Base-by-base conservation (phyloP, 805 yeast species). In the Vanderwaltozyma yarrowii region DNA sequence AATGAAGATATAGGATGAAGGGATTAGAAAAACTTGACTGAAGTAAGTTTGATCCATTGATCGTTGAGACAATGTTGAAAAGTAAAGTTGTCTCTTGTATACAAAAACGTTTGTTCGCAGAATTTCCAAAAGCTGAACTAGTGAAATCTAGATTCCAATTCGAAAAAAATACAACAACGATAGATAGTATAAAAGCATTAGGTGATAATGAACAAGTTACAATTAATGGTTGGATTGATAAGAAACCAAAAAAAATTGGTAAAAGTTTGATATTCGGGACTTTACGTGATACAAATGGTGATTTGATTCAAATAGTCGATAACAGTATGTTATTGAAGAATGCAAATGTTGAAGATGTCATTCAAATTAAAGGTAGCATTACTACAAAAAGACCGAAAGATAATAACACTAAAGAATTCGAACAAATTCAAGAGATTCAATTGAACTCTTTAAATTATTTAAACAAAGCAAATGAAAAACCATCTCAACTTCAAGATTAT, bases 181-280 rank as follows among this genome's bases (percentile, higher is more conserved):
- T 37, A 3, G 23, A 39, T 17, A 36, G 39, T 13, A 11, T 46
- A 7, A 35, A 41, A 5, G 35, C 18, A 5, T 20, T 33, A 8
- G 20, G 38, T 7, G 29, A 31, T 4, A 41, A 42, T 15, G 41
- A 42, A 3, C 47, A 57, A 12, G 71, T 80, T 2, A 66, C 70
- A 0, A 46, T 89, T 7, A 75, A 84, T 45, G 97, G 98, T 0
- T 92, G 96, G 86, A 71, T 89, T 14, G 76, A 85, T 50, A 66
- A 72, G 17, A 78, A 79, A 45, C 92, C 95, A 0, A 70, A 80
- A 38, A 74, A 76, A 37, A 64, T 83, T 37, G 78, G 89, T 3
- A 76, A 75, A 37, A 61, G 61, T 10, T 64, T 84, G 35, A 69
- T 74, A 1, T 89, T 92, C 65, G 92, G 81, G 2, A 74, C 71